These are phyloP conservation scores for Ceratocystis colombiana DNA, from an alignment of 2,329 filamentous ascomycete species.

Conservation along the genomic window DNA sequence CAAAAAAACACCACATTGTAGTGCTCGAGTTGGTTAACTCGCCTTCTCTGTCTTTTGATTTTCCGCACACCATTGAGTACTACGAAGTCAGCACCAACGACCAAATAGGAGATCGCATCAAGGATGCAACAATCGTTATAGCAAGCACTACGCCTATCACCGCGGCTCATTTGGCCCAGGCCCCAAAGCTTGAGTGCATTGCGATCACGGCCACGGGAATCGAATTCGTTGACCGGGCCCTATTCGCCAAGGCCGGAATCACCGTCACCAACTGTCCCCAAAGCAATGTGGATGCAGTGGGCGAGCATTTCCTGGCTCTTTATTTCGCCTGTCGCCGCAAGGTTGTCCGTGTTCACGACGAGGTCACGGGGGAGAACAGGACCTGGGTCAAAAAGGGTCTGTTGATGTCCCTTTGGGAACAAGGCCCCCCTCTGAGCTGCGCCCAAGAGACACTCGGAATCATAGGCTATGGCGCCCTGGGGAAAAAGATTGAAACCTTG, in stretches of 20 bases:
- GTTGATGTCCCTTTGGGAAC: conserved; percentile 19
- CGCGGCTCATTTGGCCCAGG: conserved; percentile 8
- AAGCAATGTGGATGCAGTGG: conserved; percentile 21
- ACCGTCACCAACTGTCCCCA: conserved; percentile 23
- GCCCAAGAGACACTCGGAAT: conserved; percentile 29
- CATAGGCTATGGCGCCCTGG: conserved; percentile 30
- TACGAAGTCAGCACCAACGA: conserved; percentile 11
- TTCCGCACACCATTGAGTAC: conserved; percentile 21
- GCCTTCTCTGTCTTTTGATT: conserved; percentile 16
- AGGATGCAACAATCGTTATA: conserved; percentile 22
- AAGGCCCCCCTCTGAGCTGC: conserved; percentile 29
- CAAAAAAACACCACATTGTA: conserved; percentile 26
- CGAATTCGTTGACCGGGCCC: conserved; percentile 20
- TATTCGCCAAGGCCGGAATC: conserved; percentile 19
- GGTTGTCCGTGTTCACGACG: conserved; percentile 14
- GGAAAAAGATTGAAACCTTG: conserved; percentile 28
- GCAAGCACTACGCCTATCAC: conserved; percentile 22
- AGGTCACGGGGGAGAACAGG: neutral
- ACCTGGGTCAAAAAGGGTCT: conserved; percentile 18
- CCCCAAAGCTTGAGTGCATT: conserved; percentile 17
- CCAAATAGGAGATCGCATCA: conserved; percentile 20
- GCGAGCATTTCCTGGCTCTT: conserved; percentile 22
- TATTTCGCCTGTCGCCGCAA: conserved; percentile 23
- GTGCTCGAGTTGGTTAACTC: conserved; percentile 21
- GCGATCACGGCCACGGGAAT: conserved; percentile 23